phyloP scores from a whole-genome alignment of 306 rosid genomes.

The Sechiopsis laciniata region DNA sequence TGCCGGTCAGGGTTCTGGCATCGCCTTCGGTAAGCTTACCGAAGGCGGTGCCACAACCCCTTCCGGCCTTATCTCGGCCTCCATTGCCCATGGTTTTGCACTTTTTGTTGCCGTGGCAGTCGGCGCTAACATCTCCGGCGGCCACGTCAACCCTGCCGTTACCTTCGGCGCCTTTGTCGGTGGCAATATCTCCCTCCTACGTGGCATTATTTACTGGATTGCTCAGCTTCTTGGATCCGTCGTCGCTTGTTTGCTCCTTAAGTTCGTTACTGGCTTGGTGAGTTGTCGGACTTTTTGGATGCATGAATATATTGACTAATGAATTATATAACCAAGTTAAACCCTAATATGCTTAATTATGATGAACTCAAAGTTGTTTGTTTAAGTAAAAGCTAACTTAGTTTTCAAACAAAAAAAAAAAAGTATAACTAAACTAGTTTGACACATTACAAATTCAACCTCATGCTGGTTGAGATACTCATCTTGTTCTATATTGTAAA shows the following conservation, averaged over 20 bases:
- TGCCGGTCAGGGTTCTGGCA: slow-evolving; percentile 55
- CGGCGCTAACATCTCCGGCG: slow-evolving; percentile 59
- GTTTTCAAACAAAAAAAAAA: too few species aligned
- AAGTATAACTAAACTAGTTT: too few species aligned
- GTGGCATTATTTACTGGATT: slow-evolving; percentile 49
- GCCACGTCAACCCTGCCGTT: slow-evolving; percentile 76
- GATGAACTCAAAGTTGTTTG: too few species aligned
- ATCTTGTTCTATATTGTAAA: too few species aligned
- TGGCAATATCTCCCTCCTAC: slow-evolving; percentile 52
- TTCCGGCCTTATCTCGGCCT: slow-evolving; percentile 49
- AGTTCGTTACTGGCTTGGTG: slow-evolving; percentile 37
- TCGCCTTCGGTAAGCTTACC: slow-evolving; percentile 56
- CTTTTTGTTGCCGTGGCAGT: slow-evolving; percentile 62
- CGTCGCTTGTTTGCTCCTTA: slow-evolving; percentile 49
- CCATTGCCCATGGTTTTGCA: slow-evolving; percentile 58
- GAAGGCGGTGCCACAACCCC: slow-evolving; percentile 39
- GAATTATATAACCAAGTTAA: too few species aligned
- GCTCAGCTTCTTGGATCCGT: slow-evolving; percentile 67
- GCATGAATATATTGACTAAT: too few species aligned
- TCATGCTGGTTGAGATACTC: too few species aligned
- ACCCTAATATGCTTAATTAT: too few species aligned
- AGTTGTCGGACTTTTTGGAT: not conserved
- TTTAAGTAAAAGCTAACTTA: too few species aligned
- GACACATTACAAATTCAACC: too few species aligned
- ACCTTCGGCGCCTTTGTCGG: slow-evolving; percentile 68